Conservation (phyloP, 306 rosid species). For the Fragaria vesca region DNA sequence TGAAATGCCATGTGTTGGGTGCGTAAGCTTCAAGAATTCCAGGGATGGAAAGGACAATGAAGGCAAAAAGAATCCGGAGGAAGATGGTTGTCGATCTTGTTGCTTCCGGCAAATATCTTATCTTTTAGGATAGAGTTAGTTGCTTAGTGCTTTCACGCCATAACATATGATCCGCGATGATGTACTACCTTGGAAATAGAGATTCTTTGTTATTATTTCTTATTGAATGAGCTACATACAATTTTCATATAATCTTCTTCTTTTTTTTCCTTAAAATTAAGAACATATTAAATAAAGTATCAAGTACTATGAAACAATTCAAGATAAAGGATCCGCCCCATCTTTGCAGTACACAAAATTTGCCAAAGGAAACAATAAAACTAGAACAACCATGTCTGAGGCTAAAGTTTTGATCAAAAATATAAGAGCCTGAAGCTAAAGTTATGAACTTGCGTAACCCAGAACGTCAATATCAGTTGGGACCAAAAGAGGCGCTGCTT, state of each 20-base stretch:
- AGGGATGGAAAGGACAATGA: neutral
- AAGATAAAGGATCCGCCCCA: neutral
- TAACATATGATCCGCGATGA: neutral
- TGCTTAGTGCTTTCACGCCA: neutral
- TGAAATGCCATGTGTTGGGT: neutral
- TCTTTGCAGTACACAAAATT: constrained; percentile 9
- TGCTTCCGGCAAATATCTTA: constrained; percentile 9
- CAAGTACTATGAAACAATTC: neutral
- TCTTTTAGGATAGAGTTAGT: constrained; percentile 6
- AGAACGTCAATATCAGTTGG: constrained; percentile 51
- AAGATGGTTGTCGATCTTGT: neutral
- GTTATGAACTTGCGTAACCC: neutral
- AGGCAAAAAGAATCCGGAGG: neutral
- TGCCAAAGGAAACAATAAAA: neutral
- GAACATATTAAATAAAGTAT: neutral
- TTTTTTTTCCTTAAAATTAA: neutral
- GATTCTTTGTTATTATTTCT: neutral
- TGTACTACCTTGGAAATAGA: neutral
- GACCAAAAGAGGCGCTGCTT: constrained; percentile 28
- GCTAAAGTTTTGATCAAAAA: neutral
- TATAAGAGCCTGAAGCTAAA: constrained; percentile 2
- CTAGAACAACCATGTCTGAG: neutral
- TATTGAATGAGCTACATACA: too few species aligned
- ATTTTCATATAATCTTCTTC: too few species aligned
- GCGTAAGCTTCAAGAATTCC: neutral